Conservation (phyloP, 2,329 filamentous ascomycete species). For the Hymenoscyphus fraxineus region DNA sequence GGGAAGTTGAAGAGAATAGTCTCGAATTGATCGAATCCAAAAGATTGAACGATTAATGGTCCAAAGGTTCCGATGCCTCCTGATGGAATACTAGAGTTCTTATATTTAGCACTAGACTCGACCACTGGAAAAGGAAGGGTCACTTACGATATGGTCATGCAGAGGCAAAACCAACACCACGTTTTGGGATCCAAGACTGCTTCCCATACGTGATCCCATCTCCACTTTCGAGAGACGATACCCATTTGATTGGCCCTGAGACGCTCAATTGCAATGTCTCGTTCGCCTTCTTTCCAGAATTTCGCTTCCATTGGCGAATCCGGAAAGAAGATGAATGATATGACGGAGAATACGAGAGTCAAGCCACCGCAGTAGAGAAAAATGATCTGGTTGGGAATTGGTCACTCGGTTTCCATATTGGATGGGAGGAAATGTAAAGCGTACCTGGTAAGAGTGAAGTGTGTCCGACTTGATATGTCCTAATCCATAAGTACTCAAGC, state of each 20-base stretch:
- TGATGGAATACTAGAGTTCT: conserved; percentile 15
- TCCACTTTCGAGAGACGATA: conserved; percentile 48
- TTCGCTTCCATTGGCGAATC: conserved; percentile 33
- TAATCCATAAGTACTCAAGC: conserved; percentile 47
- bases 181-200: conserved; percentile 33
- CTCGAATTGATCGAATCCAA: conserved; percentile 39
- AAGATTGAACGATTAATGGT: conserved; percentile 40
- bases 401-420: neutral
- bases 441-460: conserved; percentile 35
- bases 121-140: neutral
- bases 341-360: conserved; percentile 44
- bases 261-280: conserved; percentile 49
- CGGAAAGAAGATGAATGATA: conserved; percentile 38
- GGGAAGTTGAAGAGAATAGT: conserved; percentile 43
- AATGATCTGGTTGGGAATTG: conserved; percentile 36
- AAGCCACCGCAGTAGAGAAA: conserved; percentile 51
- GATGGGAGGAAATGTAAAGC: neutral
- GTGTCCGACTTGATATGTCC: conserved; percentile 49
- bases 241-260: conserved; percentile 53
- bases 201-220: conserved; percentile 43
- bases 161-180: conserved; percentile 34
- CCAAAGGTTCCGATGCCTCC: conserved; percentile 21
- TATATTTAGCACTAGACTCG: neutral
- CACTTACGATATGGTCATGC: conserved; percentile 25
- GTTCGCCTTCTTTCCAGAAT: conserved; percentile 48